Conservation (phyloP, 495 filamentous ascomycete species). For the Aspergillus kassunensis region DNA sequence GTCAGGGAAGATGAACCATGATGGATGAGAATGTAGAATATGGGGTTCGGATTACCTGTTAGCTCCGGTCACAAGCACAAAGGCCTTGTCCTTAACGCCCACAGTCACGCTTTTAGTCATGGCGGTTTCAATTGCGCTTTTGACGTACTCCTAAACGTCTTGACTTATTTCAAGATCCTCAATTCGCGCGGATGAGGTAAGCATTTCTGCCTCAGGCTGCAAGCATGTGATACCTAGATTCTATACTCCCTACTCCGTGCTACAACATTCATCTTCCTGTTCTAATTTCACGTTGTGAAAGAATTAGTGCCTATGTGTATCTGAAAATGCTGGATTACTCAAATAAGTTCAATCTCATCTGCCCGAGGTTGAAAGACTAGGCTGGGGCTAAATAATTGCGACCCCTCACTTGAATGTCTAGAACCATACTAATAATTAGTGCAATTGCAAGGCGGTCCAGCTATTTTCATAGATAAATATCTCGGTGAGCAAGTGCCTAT, state of each 20-base stretch:
- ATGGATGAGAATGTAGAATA: not conserved
- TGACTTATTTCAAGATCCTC: too few species aligned
- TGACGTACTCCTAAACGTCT: too few species aligned
- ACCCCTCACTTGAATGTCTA: too few species aligned
- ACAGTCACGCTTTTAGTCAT: not conserved
- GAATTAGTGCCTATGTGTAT: too few species aligned
- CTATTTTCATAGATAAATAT: too few species aligned
- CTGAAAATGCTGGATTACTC: too few species aligned
- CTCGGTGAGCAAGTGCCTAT: not conserved
- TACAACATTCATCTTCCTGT: too few species aligned
- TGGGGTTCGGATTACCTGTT: constrained; percentile 37
- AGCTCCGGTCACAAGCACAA: constrained; percentile 48
- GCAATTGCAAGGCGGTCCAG: too few species aligned
- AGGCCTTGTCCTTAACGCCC: constrained; percentile 16
- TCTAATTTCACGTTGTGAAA: too few species aligned
- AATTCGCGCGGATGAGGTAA: constrained; percentile 14
- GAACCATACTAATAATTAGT: too few species aligned
- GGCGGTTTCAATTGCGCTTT: constrained; percentile 1
- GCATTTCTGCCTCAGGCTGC: not conserved
- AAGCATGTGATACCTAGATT: not conserved
- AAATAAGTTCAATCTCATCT: too few species aligned
- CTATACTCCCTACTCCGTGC: not conserved
- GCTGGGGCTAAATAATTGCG: too few species aligned
- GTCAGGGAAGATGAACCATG: constrained; percentile 10
- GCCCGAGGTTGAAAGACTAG: not conserved